Percentiles rank a stretch among this genome's conserved stretches.
phyloP scores from a whole-genome alignment of 768 basidiomycete species.

The Postia placenta region DNA sequence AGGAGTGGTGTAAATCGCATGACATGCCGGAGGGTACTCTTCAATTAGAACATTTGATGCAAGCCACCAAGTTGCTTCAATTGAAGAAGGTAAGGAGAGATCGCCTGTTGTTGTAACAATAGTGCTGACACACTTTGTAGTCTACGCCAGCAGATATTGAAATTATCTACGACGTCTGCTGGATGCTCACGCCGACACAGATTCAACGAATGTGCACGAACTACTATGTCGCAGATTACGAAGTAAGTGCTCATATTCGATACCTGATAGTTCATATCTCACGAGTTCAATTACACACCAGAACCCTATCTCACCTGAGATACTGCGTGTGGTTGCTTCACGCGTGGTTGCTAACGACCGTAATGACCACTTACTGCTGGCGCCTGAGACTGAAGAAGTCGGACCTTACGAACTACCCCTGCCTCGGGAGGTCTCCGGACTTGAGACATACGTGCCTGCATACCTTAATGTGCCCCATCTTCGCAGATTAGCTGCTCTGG shows the following conservation, averaged over 20 bases:
- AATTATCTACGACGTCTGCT: constrained; percentile 99
- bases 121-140: constrained; percentile 32
- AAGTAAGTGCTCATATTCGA: constrained; percentile 45
- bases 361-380: constrained; percentile 92
- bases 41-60: constrained; percentile 98
- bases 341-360: constrained; percentile 95
- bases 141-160: constrained; percentile 93
- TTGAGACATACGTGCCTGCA: constrained; percentile 95
- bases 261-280: background rate
- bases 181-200: constrained; percentile 99
- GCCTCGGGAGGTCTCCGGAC: constrained; percentile 88
- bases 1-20: constrained; percentile 99
- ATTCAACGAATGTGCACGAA: constrained; percentile 99
- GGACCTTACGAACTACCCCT: constrained; percentile 92
- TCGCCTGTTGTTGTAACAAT: background rate
- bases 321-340: constrained; percentile 92
- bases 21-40: constrained; percentile 99
- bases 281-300: constrained; percentile 24
- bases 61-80: constrained; percentile 96
- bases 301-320: constrained; percentile 97
- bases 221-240: constrained; percentile 98
- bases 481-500: constrained; percentile 80
- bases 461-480: constrained; percentile 88
- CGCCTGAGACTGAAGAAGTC: constrained; percentile 96
- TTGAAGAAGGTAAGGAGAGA: constrained; percentile 76